Evolutionary conservation across 768 basidiomycete species (phyloP).

Genomic region (Heimioporus sp.): DNA sequence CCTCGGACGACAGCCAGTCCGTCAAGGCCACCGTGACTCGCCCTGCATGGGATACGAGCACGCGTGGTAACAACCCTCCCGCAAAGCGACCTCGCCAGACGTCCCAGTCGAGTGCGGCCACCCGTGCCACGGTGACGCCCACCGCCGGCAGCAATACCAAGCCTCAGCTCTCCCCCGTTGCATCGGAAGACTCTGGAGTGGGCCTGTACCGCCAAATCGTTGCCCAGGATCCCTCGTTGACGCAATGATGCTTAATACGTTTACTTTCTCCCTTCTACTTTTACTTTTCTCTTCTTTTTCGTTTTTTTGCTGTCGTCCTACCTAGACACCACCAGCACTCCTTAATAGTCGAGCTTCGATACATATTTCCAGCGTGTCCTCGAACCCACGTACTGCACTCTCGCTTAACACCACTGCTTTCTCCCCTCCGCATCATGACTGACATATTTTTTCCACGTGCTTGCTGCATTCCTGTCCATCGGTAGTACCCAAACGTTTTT

Average conservation of each 20-base stretch:
- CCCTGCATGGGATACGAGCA: conserved; percentile 71
- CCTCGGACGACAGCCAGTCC: conserved; percentile 65
- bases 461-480: conserved; percentile 19
- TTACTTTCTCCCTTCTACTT: not conserved
- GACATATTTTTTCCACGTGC: conserved; percentile 24
- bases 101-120: conserved; percentile 69
- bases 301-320: conserved; percentile 5
- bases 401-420: conserved; percentile 23
- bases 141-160: conserved; percentile 27
- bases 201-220: conserved; percentile 82
- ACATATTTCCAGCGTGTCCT: conserved; percentile 21
- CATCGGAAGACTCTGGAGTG: conserved; percentile 73
- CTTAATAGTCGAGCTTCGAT: conserved; percentile 21
- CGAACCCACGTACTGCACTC: conserved; percentile 26
- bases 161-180: conserved; percentile 62
- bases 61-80: conserved; percentile 39
- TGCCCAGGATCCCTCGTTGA: conserved; percentile 70
- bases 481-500: conserved; percentile 31
- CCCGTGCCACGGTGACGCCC: conserved; percentile 36
- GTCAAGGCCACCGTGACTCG: conserved; percentile 72
- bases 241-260: conserved; percentile 27
- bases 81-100: conserved; percentile 66
- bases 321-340: conserved; percentile 18
- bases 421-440: conserved; percentile 25
- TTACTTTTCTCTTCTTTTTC: conserved; percentile 1